Conservation (phyloP, 2,329 filamentous ascomycete genomes). For the Aspergillus sp. region DNA sequence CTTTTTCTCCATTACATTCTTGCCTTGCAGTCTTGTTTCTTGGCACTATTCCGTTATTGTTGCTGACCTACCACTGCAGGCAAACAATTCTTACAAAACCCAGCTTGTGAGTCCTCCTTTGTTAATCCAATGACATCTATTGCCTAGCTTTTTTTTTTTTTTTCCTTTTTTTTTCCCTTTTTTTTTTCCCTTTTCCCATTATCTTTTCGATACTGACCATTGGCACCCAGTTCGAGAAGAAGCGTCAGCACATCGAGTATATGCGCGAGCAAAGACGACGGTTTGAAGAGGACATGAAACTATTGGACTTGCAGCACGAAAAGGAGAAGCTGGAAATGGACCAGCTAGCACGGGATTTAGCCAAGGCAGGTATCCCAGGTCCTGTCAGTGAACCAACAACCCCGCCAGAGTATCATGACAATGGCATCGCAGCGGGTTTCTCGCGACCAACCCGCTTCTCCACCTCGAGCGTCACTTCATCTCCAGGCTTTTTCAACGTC, state of each 20-base stretch:
- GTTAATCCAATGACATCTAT: background rate
- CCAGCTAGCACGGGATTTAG: conserved; percentile 74
- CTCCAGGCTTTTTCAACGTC: conserved; percentile 67
- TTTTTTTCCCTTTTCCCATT: conserved; percentile 2
- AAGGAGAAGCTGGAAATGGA: conserved; percentile 77
- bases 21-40: conserved; percentile 9
- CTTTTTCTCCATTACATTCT: too few species aligned
- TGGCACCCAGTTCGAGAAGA: conserved; percentile 71
- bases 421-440: conserved; percentile 70
- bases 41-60: background rate
- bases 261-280: conserved; percentile 81
- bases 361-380: conserved; percentile 52
- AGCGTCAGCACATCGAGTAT: conserved; percentile 85
- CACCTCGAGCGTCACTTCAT: conserved; percentile 76
- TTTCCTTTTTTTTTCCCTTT: too few species aligned
- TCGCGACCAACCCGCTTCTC: conserved; percentile 84
- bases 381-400: conserved; percentile 94
- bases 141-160: background rate
- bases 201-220: conserved; percentile 22
- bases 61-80: conserved; percentile 11
- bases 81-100: conserved; percentile 19
- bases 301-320: conserved; percentile 77
- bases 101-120: conserved; percentile 13
- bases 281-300: conserved; percentile 88
- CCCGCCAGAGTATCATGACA: conserved; percentile 84